A percentile compares a stretch with the other conserved stretches of the same genome.
These are phyloP conservation scores for Boletus edulis DNA, from an alignment of 768 basidiomycete genomes.

Conservation along the genomic window DNA sequence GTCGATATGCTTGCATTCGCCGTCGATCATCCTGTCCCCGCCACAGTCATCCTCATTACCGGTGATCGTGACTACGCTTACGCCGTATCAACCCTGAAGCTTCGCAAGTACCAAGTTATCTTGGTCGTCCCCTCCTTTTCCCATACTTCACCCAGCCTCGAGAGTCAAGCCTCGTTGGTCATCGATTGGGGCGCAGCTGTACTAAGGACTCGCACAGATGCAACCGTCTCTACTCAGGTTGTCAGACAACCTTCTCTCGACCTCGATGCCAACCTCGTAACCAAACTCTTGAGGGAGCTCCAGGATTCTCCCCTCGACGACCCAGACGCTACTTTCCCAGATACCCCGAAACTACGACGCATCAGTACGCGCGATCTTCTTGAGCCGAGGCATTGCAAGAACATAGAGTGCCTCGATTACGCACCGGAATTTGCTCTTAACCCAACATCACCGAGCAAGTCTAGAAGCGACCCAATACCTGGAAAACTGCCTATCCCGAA, in stretches of 20 bases:
- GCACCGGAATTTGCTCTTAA: neutral
- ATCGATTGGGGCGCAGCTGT: slow-evolving; percentile 50
- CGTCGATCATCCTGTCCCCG: slow-evolving; percentile 53
- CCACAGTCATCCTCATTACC: slow-evolving; percentile 61
- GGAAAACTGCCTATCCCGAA: slow-evolving; percentile 11
- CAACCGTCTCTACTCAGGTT: slow-evolving; percentile 1
- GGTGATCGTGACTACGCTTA: slow-evolving; percentile 69
- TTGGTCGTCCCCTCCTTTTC: slow-evolving; percentile 42
- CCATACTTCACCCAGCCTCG: slow-evolving; percentile 43
- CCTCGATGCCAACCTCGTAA: slow-evolving; percentile 21
- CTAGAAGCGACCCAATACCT: slow-evolving; percentile 2
- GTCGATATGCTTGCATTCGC: slow-evolving; percentile 69
- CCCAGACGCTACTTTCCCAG: slow-evolving; percentile 6
- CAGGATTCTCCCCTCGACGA: slow-evolving; percentile 14
- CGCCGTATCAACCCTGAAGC: slow-evolving; percentile 54
- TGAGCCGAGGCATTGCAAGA: slow-evolving; percentile 13
- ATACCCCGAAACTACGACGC: slow-evolving; percentile 12
- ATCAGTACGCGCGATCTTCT: slow-evolving; percentile 24
- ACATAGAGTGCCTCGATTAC: slow-evolving; percentile 3
- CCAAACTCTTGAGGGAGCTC: slow-evolving; percentile 23
- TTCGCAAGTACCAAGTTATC: slow-evolving; percentile 52
- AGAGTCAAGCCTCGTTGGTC: slow-evolving; percentile 50
- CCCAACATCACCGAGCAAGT: slow-evolving; percentile 9
- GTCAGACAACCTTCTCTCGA: slow-evolving; percentile 28
- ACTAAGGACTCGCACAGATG: slow-evolving; percentile 30